These are phyloP conservation scores for Rhizoclosmatium globosum DNA, from an alignment of 192 early-diverging fungal species.

Conservation along the genomic window DNA sequence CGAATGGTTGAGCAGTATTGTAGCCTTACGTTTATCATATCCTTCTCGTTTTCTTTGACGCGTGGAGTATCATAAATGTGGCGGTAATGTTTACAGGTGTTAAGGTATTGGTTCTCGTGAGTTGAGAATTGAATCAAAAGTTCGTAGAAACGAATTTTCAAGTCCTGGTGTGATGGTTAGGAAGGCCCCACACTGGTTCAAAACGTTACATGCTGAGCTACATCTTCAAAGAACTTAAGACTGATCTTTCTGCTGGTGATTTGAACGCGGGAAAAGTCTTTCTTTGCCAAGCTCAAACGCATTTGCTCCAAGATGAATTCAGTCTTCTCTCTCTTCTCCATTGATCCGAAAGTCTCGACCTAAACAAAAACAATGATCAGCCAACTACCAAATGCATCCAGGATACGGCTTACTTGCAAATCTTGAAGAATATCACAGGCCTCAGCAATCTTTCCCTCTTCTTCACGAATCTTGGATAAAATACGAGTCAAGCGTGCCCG, in stretches of 20 bases:
- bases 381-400: slow-evolving; percentile 11
- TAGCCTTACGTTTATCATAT: slow-evolving; percentile 78
- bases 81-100: slow-evolving; percentile 91
- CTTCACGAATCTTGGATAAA: slow-evolving; percentile 88
- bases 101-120: slow-evolving; percentile 90
- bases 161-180: slow-evolving; percentile 70
- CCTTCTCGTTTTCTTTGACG: slow-evolving; percentile 80
- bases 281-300: slow-evolving; percentile 91
- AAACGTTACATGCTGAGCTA: slow-evolving; percentile 73
- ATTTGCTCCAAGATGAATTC: slow-evolving; percentile 99
- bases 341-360: slow-evolving; percentile 98
- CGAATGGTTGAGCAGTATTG: no score
- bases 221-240: slow-evolving; percentile 89
- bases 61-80: slow-evolving; percentile 86
- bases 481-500: slow-evolving; percentile 92
- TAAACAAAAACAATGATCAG: slow-evolving; percentile 28
- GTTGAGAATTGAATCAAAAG: slow-evolving; percentile 95
- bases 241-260: slow-evolving; percentile 97
- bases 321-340: slow-evolving; percentile 99
- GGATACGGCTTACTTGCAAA: slow-evolving; percentile 70
- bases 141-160: slow-evolving; percentile 96
- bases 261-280: slow-evolving; percentile 89
- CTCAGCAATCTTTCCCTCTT: slow-evolving; percentile 87
- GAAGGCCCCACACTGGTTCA: background rate
- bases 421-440: slow-evolving; percentile 97